Conservation (phyloP, 371 early-diverging fungal genomes). For the Apophysomyces trapeziformis region DNA sequence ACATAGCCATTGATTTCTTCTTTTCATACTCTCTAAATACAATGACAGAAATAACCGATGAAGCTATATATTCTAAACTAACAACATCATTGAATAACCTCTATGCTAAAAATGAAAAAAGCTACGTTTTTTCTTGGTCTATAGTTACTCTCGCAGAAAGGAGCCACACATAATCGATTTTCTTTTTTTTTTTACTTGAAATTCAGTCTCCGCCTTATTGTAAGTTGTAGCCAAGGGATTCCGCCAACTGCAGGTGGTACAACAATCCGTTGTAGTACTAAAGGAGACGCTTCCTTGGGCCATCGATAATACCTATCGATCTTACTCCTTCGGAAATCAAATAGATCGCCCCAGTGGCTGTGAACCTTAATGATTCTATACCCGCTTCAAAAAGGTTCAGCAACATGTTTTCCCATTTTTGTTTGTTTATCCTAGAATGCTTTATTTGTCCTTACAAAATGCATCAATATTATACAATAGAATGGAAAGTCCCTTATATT, state of each 20-base stretch:
- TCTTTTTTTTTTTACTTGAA: neutral
- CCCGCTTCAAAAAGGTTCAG: neutral
- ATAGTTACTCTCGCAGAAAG: neutral
- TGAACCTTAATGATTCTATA: neutral
- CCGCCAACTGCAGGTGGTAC: neutral
- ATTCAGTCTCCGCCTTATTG: neutral
- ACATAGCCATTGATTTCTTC: neutral
- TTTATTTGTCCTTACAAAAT: no score
- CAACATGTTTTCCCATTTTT: no score
- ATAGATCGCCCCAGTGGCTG: constrained; percentile 2
- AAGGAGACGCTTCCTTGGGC: neutral
- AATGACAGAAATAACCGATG: neutral
- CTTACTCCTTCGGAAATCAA: constrained; percentile 5
- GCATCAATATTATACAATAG: no score
- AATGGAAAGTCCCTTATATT: no score
- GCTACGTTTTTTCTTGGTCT: no score
- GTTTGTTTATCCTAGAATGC: no score
- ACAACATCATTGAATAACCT: no score
- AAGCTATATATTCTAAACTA: neutral
- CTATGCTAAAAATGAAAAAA: no score
- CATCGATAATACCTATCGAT: neutral
- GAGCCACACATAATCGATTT: neutral
- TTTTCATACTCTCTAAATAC: neutral
- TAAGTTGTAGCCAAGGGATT: neutral
- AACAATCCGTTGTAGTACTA: neutral